Evolutionary conservation across 1,284 basidiomycete genomes (phyloP).

Genomic region (Malassezia japonica): DNA sequence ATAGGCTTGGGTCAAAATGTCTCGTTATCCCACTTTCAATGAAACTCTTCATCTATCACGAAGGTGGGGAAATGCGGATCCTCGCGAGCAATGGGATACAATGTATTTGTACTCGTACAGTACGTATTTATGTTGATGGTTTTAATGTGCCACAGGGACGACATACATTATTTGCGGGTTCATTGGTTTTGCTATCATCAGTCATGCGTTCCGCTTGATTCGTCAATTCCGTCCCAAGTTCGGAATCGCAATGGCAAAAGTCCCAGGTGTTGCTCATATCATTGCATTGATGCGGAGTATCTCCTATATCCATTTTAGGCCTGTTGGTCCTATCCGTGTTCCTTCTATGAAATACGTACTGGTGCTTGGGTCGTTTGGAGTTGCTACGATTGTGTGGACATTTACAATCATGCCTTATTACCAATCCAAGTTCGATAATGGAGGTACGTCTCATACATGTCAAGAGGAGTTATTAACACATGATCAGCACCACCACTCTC

Average conservation of each 20-base stretch:
- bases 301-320: background rate
- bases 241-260: background rate
- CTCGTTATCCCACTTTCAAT: no score
- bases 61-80: no score
- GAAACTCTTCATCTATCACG: no score
- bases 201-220: background rate
- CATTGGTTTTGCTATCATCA: no score
- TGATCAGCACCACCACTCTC: no score
- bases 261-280: background rate
- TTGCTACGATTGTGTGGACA: conserved; percentile 17
- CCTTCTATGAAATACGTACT: background rate
- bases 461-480: no score
- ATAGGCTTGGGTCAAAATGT: no score
- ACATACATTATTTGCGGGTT: background rate
- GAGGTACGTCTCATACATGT: no score
- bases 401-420: conserved; percentile 34
- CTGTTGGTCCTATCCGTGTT: background rate
- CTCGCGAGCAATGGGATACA: no score
- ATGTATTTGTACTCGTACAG: no score
- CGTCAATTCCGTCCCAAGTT: background rate
- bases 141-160: no score
- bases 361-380: conserved; percentile 3
- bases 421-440: conserved; percentile 28
- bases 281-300: background rate
- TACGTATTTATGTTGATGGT: no score